These are phyloP conservation scores for Massarina eburnea DNA, from an alignment of 2,329 filamentous ascomycete species.

Conservation along the genomic window DNA sequence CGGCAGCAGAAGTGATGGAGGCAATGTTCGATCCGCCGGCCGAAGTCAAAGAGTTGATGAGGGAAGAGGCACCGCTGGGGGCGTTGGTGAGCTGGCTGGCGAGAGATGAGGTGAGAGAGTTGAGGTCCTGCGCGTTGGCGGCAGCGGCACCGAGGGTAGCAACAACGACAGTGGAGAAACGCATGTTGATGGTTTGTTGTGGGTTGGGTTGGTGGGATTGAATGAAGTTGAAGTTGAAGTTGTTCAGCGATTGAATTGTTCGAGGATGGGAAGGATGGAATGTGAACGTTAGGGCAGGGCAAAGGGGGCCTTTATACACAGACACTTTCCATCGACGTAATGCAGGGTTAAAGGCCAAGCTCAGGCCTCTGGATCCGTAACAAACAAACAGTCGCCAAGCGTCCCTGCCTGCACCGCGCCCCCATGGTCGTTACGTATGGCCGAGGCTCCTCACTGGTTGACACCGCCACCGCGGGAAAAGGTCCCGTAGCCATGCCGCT, in stretches of 20 bases:
- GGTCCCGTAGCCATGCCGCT: slow-evolving; percentile 6
- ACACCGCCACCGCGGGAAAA: slow-evolving; percentile 13
- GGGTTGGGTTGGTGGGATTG: slow-evolving; percentile 1
- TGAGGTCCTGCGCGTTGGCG: slow-evolving; percentile 30
- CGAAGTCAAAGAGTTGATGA: slow-evolving; percentile 9
- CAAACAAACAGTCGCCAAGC: slow-evolving; percentile 11
- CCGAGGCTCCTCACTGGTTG: slow-evolving; percentile 8
- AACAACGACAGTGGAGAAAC: slow-evolving; percentile 38
- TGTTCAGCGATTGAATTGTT: neutral
- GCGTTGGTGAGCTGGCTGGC: slow-evolving; percentile 12
- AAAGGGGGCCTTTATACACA: slow-evolving; percentile 7
- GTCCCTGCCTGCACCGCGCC: slow-evolving; percentile 13
- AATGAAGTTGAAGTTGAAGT: neutral
- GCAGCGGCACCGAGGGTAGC: slow-evolving; percentile 30
- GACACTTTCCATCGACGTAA: slow-evolving; percentile 6
- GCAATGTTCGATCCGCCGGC: slow-evolving; percentile 2
- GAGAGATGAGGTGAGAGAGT: slow-evolving; percentile 28
- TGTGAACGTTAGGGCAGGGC: neutral
- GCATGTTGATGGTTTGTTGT: slow-evolving; percentile 30
- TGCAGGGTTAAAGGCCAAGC: slow-evolving; percentile 3
- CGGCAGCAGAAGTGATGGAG: slow-evolving; percentile 7
- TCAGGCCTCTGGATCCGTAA: neutral
- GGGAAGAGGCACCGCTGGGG: slow-evolving; percentile 12
- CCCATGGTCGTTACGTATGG: slow-evolving; percentile 16
- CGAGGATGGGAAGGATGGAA: slow-evolving; percentile 1